Conservation (phyloP, 441 rosid genomes). For the Populus hybrid region DNA sequence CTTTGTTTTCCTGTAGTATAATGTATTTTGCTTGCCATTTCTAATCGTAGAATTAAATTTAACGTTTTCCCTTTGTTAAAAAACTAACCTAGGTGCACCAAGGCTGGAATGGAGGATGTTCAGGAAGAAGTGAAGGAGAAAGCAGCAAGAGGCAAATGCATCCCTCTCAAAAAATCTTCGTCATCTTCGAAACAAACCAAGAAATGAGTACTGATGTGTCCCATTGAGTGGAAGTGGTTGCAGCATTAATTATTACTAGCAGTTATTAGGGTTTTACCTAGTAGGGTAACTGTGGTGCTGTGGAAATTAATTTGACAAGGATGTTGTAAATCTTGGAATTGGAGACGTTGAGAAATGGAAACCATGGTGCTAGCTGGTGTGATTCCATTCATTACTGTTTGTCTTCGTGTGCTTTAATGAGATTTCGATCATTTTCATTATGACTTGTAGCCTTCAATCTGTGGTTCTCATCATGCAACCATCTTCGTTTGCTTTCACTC, state of each 20-base stretch:
- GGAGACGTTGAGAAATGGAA: not conserved
- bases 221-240: slow-evolving; percentile 11
- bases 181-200: slow-evolving; percentile 41
- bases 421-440: not conserved
- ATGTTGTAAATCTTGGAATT: not conserved
- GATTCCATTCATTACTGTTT: not conserved
- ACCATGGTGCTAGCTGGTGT: not conserved
- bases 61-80: not conserved
- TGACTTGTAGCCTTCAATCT: not conserved
- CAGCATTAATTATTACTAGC: not conserved
- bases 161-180: slow-evolving; percentile 48
- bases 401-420: slow-evolving; percentile 2
- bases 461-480: not conserved
- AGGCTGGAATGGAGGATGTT: slow-evolving; percentile 19
- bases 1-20: not conserved
- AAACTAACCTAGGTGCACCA: slow-evolving; percentile 33
- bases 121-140: slow-evolving; percentile 32
- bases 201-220: slow-evolving; percentile 18
- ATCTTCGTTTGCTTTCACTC: not conserved
- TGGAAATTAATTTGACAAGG: not conserved
- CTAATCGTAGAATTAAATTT: not conserved
- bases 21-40: not conserved
- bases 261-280: not conserved
- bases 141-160: slow-evolving; percentile 46
- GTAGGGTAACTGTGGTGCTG: not conserved